Conservation (phyloP, 805 yeast species). For the Saccharomycopsis lassenensis region DNA sequence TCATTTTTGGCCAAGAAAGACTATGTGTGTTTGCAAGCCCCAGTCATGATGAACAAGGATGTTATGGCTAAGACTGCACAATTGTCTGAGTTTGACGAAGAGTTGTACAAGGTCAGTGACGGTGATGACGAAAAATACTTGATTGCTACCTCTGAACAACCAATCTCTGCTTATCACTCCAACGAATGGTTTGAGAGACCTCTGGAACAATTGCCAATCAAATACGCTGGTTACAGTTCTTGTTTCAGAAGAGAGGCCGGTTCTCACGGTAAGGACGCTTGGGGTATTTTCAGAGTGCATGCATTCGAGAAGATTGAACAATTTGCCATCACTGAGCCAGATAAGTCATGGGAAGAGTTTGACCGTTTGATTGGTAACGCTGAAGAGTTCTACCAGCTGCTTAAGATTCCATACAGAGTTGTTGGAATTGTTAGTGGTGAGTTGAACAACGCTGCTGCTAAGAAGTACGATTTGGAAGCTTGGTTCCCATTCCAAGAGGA, state of each 20-base stretch:
- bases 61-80: constrained; percentile 99
- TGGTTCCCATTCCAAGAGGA: constrained; percentile 99
- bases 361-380: constrained; percentile 87
- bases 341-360: constrained; percentile 94
- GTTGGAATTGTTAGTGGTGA: constrained; percentile 98
- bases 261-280: constrained; percentile 97
- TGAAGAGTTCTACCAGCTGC: constrained; percentile 87
- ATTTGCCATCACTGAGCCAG: constrained; percentile 92
- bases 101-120: constrained; percentile 90
- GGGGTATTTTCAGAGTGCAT: constrained; percentile 99
- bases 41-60: constrained; percentile 99
- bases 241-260: constrained; percentile 99
- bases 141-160: constrained; percentile 98
- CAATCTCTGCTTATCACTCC: constrained; percentile 94
- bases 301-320: constrained; percentile 98
- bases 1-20: constrained; percentile 67
- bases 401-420: constrained; percentile 91
- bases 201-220: constrained; percentile 88
- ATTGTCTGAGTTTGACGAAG: constrained; percentile 95
- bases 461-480: constrained; percentile 97
- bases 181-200: constrained; percentile 98
- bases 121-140: constrained; percentile 97
- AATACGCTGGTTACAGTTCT: constrained; percentile 96
- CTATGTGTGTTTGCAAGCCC: constrained; percentile 91
- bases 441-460: constrained; percentile 97